Base-by-base conservation (phyloP, 371 early-diverging fungal genomes). In the Mucor velutinosus region DNA sequence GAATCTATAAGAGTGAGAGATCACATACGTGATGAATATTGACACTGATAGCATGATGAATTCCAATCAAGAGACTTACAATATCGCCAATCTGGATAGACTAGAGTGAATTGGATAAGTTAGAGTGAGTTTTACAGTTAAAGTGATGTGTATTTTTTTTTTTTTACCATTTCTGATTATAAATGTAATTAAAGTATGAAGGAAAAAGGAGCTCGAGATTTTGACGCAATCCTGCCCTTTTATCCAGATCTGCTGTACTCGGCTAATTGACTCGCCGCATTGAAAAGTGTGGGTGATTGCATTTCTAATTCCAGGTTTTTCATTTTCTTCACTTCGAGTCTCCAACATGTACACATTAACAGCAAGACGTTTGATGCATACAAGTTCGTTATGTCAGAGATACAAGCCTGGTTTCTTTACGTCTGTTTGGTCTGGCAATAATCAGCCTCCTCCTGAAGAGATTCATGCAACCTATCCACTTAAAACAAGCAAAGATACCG, bases 31-130 rank as follows among this genome's bases (percentile, higher is more conserved):
- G 17, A 45, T 45, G 45, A 39, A 39, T 39, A 39, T 39, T 39
- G 10, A 39, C 15, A 39, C 14, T 14, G 14, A 6, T 5, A 5
- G 19, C 11, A 49, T 19, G 23, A 1, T 23, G 19, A 7, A 23
- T 23, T 23, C 10, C 11, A 21, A 21, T 27, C 25, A 51, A 14
- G 7, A 49, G 37, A 62, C 74, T 70, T 71, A 75, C 75, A 62
- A 39, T 64, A 60, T 75, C 75, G 19, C 71, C 71, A 53, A 75
- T 60, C 65, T 75, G 35, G 41, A 75, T 65, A 37, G 64, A 45
- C 71, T 71, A 33, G 19, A 53, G 7, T 53, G 11, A 41, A 45
- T n/a, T 14, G 12, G 43, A 29, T 43, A 17, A 19, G n/a, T 45
- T 45, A 45, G 1, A n/a, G 45, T 14, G 45, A 45, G 45, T 23